Percentiles rank a stretch among this genome's conserved stretches.
Evolutionary conservation across 371 early-diverging fungal genomes (phyloP).

Genomic region (Rhizopus arrhizus): DNA sequence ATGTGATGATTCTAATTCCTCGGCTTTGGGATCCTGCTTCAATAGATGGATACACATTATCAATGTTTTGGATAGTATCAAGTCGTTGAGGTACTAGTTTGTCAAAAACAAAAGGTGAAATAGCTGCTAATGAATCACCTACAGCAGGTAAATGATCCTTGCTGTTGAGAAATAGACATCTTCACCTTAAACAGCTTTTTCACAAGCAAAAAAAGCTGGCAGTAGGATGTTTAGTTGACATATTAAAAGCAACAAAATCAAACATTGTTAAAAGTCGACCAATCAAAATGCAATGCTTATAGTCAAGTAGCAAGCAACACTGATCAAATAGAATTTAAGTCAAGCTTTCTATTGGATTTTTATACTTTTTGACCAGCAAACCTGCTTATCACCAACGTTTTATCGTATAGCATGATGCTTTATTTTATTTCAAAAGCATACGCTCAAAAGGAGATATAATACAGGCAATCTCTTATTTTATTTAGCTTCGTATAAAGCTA

Average conservation of each 20-base stretch:
- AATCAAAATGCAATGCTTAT: no score
- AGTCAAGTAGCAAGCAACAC: no score
- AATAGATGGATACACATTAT: slow-evolving; percentile 37
- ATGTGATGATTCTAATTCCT: slow-evolving; percentile 54
- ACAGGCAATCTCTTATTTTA: no score
- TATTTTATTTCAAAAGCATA: no score
- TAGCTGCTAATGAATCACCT: slow-evolving; percentile 3
- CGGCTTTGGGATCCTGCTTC: slow-evolving; percentile 48
- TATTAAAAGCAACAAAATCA: slow-evolving; percentile 60
- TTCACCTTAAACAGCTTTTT: slow-evolving; percentile 83
- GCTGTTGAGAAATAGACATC: slow-evolving; percentile 63
- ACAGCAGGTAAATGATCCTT: slow-evolving; percentile 8
- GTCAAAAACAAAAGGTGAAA: slow-evolving; percentile 15
- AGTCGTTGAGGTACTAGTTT: slow-evolving; percentile 24
- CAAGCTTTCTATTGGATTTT: no score
- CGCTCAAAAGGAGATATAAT: no score
- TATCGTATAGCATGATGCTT: no score
- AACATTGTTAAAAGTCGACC: no score
- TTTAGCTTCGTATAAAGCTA: no score
- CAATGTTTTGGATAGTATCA: not conserved
- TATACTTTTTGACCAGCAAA: no score
- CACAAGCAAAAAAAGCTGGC: slow-evolving; percentile 92
- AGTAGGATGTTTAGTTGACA: slow-evolving; percentile 70
- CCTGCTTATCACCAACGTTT: no score
- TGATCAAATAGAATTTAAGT: no score